Base-by-base conservation (phyloP, 345 rosid species). In the Laguncularia racemosa region DNA sequence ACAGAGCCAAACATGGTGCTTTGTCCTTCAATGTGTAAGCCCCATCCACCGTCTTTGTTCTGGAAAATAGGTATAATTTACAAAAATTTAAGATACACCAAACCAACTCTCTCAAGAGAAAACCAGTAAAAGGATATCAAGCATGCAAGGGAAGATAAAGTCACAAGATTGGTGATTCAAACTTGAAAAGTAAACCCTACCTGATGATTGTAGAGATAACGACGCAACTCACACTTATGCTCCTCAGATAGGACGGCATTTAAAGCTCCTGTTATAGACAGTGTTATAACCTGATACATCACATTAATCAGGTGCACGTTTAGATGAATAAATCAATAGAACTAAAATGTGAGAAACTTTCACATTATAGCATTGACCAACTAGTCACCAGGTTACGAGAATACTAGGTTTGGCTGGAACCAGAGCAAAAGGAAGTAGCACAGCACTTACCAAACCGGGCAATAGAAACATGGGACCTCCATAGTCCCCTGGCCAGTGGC, bases 31-130 rank as follows among this genome's bases (percentile, higher is more conserved):
- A 93, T 93, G 73, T 93, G 99, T 59, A 93, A 83, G 56, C 99
- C 97, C 99, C 99, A 93, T 11, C 97, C 97, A 23, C 97, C 99
- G 65, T 93, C 99, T 73, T 73, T 71, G 58, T 93, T 93, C 99
- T 93, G 86, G 57, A 81, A 16, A 8, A 12, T 28, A 47, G 10
- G 23, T 16, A n/a, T 44, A 15, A 18, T 26, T 26, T 59, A 20
- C 20, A 18, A 56, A 59, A 20, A 21, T 50, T 38, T 59, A 13
- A 53, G 43, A 46, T 33, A 9, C 40, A 33, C 40, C 40, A 33
- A 33, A 7, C 3, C 40, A 33, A 9, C 40, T 33, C 20, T 2
- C 10, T 44, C 9, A 28, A 10, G 10, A 51, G 3, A 19, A 19
- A 11, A 12, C 33, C 23, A 19, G 6, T 19, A 51, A 51, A 51